Conservation (phyloP, 106 monocot species). For the Platanthera zijinensis region DNA sequence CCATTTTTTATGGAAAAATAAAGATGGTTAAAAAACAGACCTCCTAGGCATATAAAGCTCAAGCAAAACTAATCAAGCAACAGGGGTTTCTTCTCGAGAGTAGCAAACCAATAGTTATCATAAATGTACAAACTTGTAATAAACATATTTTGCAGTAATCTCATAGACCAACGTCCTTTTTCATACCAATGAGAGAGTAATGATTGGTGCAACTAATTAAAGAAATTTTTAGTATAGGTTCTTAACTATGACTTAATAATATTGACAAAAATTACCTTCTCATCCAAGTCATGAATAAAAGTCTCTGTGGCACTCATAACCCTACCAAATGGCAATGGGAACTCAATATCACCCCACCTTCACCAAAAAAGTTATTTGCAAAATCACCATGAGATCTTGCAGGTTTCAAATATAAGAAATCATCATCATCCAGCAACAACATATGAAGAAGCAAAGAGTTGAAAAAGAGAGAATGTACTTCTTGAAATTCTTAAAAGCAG, state of each 20-base stretch:
- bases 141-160: not conserved
- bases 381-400: too few species aligned
- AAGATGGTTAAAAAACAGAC: too few species aligned
- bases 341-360: slow-evolving; percentile 85
- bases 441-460: too few species aligned
- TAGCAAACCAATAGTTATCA: too few species aligned
- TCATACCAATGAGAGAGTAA: not conserved
- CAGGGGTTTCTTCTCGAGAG: too few species aligned
- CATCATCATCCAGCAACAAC: not conserved
- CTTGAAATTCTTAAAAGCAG: slow-evolving; percentile 98
- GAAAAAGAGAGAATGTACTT: slow-evolving; percentile 39
- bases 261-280: slow-evolving; percentile 49
- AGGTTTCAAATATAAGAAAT: not conserved
- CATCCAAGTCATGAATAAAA: slow-evolving; percentile 80
- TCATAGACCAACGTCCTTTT: not conserved
- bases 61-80: too few species aligned
- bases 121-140: too few species aligned
- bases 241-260: not conserved
- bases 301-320: slow-evolving; percentile 76
- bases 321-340: slow-evolving; percentile 96
- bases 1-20: too few species aligned
- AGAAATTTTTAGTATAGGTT: not conserved
- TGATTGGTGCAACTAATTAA: not conserved
- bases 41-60: too few species aligned
- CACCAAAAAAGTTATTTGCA: not conserved